Evolutionary conservation across 2,329 filamentous ascomycete species (phyloP), one percentile per base, ranked within the genome.

Genomic region (Pseudogymnoascus sp.): DNA sequence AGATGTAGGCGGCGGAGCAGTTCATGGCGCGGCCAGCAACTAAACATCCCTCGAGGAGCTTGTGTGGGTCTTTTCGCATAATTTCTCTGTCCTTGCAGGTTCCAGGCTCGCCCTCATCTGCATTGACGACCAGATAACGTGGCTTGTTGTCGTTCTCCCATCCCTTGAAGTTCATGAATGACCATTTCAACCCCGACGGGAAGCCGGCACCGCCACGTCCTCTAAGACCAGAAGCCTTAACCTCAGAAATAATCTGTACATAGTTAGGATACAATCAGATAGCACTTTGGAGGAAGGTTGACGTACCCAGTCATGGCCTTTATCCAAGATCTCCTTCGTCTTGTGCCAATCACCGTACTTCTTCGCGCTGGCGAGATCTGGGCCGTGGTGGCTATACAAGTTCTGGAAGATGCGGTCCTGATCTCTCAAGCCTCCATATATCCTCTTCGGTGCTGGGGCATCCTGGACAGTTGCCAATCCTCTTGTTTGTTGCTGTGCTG

Each of bases 21-120:
- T 99, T 99, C 94, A 99, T 99, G 74, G 94, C 92, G 74, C 94
- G 89, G 61, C 94, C 94, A 69, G 94, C 92, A 59, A 99, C 89
- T 67, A 99, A 82, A 78, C 94, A 99, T 75, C 94, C 94, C 80
- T 99, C 94, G 74, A 99, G 82, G 68, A 99, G 89, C 84, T 99
- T 99, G 83, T 99, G 94, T 67, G 94, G 94, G 76, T 99, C 94
- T 81, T 99, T 99, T 79, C 94, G 92, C 94, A 99, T 99, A 70
- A 99, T 99, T 78, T 99, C 94, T 74, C 94, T 89, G 78, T 99
- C 94, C 82, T 99, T 99, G 87, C 94, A 99, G 62, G 94, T 99
- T 77, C 94, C 94, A 31, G 94, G 94, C 79, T 99, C 94, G 73
- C 94, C 94, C 81, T 99, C 94, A 76, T 99, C 94, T 69, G 94